Conservation (phyloP, 768 basidiomycete species). For the Punctularia strigosozonata region DNA sequence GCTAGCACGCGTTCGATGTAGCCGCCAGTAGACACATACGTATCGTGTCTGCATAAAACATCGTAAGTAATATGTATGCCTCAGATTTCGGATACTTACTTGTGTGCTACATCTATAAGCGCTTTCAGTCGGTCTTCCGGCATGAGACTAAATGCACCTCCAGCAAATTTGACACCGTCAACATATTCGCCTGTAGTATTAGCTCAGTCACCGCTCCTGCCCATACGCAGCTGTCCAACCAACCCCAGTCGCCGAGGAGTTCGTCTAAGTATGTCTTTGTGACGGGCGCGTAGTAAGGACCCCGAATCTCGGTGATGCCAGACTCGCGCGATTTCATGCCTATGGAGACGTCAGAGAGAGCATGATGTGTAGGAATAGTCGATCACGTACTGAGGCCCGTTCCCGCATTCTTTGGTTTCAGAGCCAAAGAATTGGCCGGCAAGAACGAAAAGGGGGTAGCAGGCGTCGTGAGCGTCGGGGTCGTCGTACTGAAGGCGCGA, state of each 20-base stretch:
- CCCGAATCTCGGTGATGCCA: constrained; percentile 33
- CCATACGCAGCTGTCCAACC: too few relatives aligned
- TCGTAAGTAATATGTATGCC: background rate
- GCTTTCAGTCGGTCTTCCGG: constrained; percentile 24
- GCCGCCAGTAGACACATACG: constrained; percentile 32
- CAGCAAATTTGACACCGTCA: constrained; percentile 34
- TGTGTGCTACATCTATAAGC: constrained; percentile 29
- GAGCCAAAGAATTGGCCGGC: too few relatives aligned
- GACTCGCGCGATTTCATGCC: constrained; percentile 20
- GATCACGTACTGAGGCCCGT: too few relatives aligned
- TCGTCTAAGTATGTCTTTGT: constrained; percentile 29
- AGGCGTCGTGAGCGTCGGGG: too few relatives aligned
- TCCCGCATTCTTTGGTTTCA: too few relatives aligned
- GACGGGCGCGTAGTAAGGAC: constrained; percentile 31
- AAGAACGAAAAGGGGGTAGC: too few relatives aligned
- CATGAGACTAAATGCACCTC: constrained; percentile 30
- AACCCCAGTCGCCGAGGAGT: constrained; percentile 27
- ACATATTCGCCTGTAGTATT: constrained; percentile 29
- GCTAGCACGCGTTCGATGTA: constrained; percentile 27
- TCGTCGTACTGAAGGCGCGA: too few relatives aligned
- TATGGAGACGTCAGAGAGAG: constrained; percentile 6
- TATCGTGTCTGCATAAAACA: constrained; percentile 6
- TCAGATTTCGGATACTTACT: constrained; percentile 13
- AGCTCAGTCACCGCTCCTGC: too few relatives aligned
- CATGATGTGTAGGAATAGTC: background rate